A percentile compares a stretch with the other conserved stretches of the same genome.
Evolutionary conservation across 495 filamentous ascomycete genomes (phyloP).

Genomic region (Aspergillus incahuasiensis): DNA sequence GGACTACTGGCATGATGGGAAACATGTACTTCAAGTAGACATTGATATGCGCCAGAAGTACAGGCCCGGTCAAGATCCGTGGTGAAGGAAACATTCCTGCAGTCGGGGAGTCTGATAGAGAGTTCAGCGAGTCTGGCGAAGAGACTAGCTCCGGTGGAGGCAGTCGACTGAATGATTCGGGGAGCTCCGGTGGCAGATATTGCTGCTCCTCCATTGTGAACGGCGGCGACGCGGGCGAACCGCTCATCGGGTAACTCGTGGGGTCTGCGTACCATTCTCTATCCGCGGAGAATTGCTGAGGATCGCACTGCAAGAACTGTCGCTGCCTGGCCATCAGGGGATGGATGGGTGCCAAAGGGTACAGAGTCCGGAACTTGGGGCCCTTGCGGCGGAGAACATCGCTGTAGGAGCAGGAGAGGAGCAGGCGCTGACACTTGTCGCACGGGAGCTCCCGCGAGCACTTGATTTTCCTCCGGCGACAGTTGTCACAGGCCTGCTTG

Average conservation of each 20-base stretch:
- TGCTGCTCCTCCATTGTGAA: constrained; percentile 24
- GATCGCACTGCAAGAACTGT: constrained; percentile 3
- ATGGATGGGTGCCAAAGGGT: constrained; percentile 41
- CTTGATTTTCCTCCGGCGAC: constrained; percentile 44
- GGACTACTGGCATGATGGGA: constrained; percentile 75
- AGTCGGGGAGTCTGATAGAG: constrained; percentile 26
- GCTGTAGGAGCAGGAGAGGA: constrained; percentile 44
- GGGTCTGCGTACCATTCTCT: constrained; percentile 20
- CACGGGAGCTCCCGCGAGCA: constrained; percentile 41
- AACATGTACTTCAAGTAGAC: constrained; percentile 62
- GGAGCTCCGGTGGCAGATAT: constrained; percentile 22
- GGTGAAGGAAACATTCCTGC: constrained; percentile 17
- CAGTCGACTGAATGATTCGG: constrained; percentile 27
- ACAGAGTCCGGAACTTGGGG: constrained; percentile 43
- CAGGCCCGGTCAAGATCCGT: constrained; percentile 30
- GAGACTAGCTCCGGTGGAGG: constrained; percentile 36
- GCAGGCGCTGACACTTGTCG: constrained; percentile 43
- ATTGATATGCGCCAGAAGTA: constrained; percentile 41
- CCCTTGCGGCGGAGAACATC: constrained; percentile 42
- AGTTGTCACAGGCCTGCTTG: constrained; percentile 46
- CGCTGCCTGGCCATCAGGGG: constrained; percentile 26
- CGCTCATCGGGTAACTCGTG: constrained; percentile 15
- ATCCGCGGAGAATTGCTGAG: constrained; percentile 18
- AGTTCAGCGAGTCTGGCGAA: constrained; percentile 37
- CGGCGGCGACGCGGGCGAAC: constrained; percentile 29